Base-by-base conservation (phyloP, 192 early-diverging fungal species). In the Mortierella alpina region DNA sequence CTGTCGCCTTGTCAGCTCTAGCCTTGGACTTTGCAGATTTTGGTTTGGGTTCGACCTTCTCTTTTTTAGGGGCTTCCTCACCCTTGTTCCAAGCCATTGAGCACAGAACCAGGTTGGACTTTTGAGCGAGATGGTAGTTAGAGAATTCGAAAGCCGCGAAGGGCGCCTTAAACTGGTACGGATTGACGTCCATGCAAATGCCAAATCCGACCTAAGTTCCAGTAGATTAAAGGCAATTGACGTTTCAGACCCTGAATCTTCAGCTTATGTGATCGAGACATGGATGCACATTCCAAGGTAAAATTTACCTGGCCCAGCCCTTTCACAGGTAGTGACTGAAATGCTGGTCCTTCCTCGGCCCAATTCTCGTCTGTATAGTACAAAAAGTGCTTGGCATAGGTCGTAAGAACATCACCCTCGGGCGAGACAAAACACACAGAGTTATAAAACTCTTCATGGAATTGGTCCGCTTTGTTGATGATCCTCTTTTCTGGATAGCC, bases 161-260 rank as follows among this genome's bases (percentile, higher is more conserved):
- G 2, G 82, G 72, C 4, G 91, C 60, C 71, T 88, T 69, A 79
- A 95, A 95, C 49, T 84, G 75, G 59, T 91, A 92, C 5, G 93
- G 94, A 66, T 95, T 95, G 18, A 95, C 40, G 81, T 95, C 94
- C 94, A 95, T 95, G 63, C 94, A 95, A 10, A 95, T 95, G 5
- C 91, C 94, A 54, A 91, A 78, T n/a, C 91, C 93, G 20, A 94
- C 84, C 90, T 90, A 70, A 44, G 8, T 14, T 48, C 18, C 1
- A 22, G 58, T 23, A 18, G 42, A 18, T 45, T 18, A 20, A 46
- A 55, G 47, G 63, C 18, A 61, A 62, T 64, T 18, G 31, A 8
- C 17, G 20, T 51, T 31, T 31, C 31, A 31, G 31, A 66, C 53
- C 17, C 45, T 2, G 17, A 62, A 12, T 12, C 6, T n/a, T 12